A percentile compares a stretch with the other conserved stretches of the same genome.
phyloP scores from a whole-genome alignment of 306 rosid genomes.

The Castanea sativa region DNA sequence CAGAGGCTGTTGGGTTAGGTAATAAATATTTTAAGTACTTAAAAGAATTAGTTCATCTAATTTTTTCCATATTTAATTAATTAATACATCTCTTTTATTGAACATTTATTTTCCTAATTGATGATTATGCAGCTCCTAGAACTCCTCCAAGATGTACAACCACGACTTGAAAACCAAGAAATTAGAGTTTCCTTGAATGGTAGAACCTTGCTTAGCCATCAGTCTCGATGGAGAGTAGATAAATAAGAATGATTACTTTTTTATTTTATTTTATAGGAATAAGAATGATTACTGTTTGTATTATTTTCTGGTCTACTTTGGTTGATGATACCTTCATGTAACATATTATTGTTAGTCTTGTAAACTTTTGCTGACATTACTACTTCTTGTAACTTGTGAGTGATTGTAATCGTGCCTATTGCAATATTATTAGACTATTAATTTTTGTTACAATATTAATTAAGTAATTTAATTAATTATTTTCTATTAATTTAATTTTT shows the following conservation, averaged over 20 bases:
- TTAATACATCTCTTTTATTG: background rate
- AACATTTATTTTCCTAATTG: background rate
- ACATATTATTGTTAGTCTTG: background rate
- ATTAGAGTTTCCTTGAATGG: background rate
- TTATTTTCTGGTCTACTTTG: background rate
- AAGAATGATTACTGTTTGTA: background rate
- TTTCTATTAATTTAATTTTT: no score
- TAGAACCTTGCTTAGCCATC: background rate
- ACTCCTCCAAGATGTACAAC: background rate
- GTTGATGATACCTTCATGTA: background rate
- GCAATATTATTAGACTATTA: no score
- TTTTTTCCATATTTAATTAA: background rate
- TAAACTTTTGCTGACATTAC: no score
- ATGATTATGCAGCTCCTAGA: constrained; percentile 4
- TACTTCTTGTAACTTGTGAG: no score
- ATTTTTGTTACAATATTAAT: no score
- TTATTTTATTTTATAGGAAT: background rate
- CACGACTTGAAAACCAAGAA: background rate
- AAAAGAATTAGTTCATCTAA: background rate
- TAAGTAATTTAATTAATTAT: no score
- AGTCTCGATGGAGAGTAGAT: background rate
- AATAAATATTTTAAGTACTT: background rate
- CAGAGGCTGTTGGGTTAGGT: constrained; percentile 35
- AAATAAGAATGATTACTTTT: background rate
- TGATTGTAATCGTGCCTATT: no score